Evolutionary conservation across 257 asterid species (phyloP).

Genomic region (Salvia rosmarinus): DNA sequence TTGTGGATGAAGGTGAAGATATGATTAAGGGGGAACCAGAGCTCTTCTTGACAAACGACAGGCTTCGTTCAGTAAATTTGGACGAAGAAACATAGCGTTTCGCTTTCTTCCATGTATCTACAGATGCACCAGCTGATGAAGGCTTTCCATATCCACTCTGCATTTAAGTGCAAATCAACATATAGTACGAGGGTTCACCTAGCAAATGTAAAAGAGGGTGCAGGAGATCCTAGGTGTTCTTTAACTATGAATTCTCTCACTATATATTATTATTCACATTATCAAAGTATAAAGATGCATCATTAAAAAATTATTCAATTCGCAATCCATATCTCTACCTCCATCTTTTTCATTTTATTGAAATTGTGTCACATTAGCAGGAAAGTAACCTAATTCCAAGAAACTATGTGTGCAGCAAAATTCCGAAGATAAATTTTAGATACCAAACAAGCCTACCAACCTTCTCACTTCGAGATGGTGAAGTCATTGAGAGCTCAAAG

Average conservation of each 20-base stretch:
- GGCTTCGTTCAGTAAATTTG: conserved; percentile 62
- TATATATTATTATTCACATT: neutral
- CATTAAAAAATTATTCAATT: neutral
- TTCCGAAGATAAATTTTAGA: neutral
- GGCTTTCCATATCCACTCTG: conserved; percentile 54
- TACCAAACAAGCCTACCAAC: conserved; percentile 37
- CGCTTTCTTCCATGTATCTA: conserved; percentile 45
- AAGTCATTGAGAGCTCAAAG: conserved; percentile 50
- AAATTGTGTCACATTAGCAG: neutral
- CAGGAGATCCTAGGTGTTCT: neutral
- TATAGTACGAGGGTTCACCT: neutral
- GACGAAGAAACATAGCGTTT: conserved; percentile 44
- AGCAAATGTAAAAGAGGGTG: neutral
- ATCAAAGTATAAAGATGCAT: neutral
- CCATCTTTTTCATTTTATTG: neutral
- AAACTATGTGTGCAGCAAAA: neutral
- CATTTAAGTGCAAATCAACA: conserved; percentile 31
- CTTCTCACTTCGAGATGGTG: conserved; percentile 73
- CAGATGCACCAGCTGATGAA: conserved; percentile 40
- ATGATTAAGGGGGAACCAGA: conserved; percentile 40
- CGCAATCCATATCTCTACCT: neutral
- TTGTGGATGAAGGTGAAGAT: conserved; percentile 56
- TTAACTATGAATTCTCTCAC: neutral
- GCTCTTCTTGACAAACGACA: conserved; percentile 58
- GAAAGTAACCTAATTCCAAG: neutral